These are phyloP conservation scores for Rhodotorula sp. DNA, from an alignment of 1,284 basidiomycete species.

Conservation along the genomic window DNA sequence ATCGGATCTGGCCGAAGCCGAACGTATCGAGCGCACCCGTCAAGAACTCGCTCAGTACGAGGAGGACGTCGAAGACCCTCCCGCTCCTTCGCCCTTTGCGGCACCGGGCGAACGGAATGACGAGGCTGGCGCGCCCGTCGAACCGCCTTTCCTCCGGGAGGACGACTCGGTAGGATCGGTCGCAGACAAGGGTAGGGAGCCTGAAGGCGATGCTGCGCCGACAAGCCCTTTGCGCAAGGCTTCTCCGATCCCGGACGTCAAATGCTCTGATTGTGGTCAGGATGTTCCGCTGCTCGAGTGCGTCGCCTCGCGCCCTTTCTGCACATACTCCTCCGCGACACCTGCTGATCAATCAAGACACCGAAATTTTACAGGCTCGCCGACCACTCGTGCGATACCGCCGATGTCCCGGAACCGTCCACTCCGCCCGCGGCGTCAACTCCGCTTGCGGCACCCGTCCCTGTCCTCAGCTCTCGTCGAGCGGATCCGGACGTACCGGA, in stretches of 20 bases:
- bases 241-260: constrained; percentile 38
- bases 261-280: constrained; percentile 41
- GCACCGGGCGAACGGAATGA: neutral
- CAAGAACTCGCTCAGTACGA: constrained; percentile 32
- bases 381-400: constrained; percentile 24
- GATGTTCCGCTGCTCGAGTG: constrained; percentile 37
- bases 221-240: constrained; percentile 1
- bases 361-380: constrained; percentile 16
- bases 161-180: neutral
- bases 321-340: too few relatives aligned
- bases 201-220: neutral
- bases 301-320: neutral
- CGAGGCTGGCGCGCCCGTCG: constrained; percentile 6
- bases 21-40: constrained; percentile 7
- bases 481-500: constrained; percentile 2
- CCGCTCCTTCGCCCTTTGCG: constrained; percentile 7
- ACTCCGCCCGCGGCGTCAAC: neutral
- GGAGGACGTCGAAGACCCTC: constrained; percentile 22
- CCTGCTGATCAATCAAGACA: neutral
- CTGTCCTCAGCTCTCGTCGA: neutral
- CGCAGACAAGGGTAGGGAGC: neutral
- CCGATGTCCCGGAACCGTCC: neutral
- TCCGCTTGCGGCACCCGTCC: neutral
- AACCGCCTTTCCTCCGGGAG: constrained; percentile 4
- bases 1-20: constrained; percentile 14